Evolutionary conservation across 228 moss, liverwort and hornwort species (phyloP), one percentile per base, ranked within the genome.

Genomic region (Sphagnum fallax): DNA sequence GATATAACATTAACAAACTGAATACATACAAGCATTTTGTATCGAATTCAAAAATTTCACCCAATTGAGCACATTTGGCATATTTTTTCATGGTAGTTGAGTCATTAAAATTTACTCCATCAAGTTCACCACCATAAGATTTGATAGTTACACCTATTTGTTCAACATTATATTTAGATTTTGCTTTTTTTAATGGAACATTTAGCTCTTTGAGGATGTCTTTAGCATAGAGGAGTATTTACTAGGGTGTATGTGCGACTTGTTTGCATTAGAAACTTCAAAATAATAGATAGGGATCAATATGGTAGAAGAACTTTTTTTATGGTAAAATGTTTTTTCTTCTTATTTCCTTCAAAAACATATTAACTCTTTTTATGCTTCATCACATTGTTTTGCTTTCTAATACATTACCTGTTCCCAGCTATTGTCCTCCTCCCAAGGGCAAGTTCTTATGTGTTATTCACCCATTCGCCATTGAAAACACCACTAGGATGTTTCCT

Each of bases 231-330:
- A 72, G 72, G 65, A 66, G 62, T 72, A 64, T 72, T 52, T 72
- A 57, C 72, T 53, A 71, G 15, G 65, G 72, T 72, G 72, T 72
- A 72, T 72, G 72, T 72, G 72, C 5, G 61, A 72, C 72, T 72
- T 72, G 72, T 72, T 72, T 72, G 66, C 58, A 66, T 72, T 14
- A 58, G 48, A 72, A 48, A 61, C 5, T 63, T 49, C 47, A 66
- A 12, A 50, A 50, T 50, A 18, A 66, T 16, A 66, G 4, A 48
- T 8, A 47, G 49, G 49, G n/a, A 66, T 66, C 4, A 58, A 4
- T 58, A 58, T 14, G 14, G 2, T 58, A 14, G 10, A 58, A 9
- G 57, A 2, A 58, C 10, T 58, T 10, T 14, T 9, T 9, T 10
- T 9, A 9, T 58, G 57, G 10, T 9, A 58, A 58, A 9, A 58